phyloP scores from a whole-genome alignment of 371 early-diverging fungal genomes.

The Amoeboaphelidium protococcarum region DNA sequence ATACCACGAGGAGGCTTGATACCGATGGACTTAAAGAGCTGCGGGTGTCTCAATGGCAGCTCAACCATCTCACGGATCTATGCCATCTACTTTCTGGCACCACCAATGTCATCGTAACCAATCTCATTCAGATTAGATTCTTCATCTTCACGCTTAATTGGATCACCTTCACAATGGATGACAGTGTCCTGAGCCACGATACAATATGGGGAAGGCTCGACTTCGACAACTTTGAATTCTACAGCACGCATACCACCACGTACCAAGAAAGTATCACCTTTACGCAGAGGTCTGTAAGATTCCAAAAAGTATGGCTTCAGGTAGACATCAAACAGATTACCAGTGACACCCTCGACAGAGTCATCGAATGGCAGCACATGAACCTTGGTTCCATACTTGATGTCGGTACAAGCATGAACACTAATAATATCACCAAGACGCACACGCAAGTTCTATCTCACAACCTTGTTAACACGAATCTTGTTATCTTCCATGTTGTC shows the following conservation, averaged over 20 bases:
- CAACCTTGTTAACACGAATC: slow-evolving; percentile 80
- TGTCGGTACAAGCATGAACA: slow-evolving; percentile 80
- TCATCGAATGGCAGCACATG: slow-evolving; percentile 96
- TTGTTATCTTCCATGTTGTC: slow-evolving; percentile 74
- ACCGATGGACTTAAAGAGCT: slow-evolving; percentile 89
- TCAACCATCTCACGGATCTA: slow-evolving; percentile 98
- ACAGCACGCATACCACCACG: slow-evolving; percentile 93
- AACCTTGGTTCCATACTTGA: slow-evolving; percentile 82
- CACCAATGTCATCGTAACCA: slow-evolving; percentile 99
- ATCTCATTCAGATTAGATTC: slow-evolving; percentile 77
- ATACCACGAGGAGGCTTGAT: slow-evolving; percentile 77
- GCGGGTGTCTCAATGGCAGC: slow-evolving; percentile 93
- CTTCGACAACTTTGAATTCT: slow-evolving; percentile 96
- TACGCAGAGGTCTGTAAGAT: slow-evolving; percentile 78
- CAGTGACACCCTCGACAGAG: slow-evolving; percentile 87
- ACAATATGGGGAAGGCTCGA: slow-evolving; percentile 81
- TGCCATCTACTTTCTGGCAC: slow-evolving; percentile 95
- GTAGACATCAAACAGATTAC: slow-evolving; percentile 89
- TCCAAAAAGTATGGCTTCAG: slow-evolving; percentile 94
- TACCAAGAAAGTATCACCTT: slow-evolving; percentile 83
- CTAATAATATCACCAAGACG: slow-evolving; percentile 94
- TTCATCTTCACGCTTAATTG: slow-evolving; percentile 95
- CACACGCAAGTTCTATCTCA: slow-evolving; percentile 87
- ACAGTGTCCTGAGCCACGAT: slow-evolving; percentile 91
- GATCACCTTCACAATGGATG: slow-evolving; percentile 93